Base-by-base conservation (phyloP, 2,329 filamentous ascomycete genomes). In the Ophiostoma tasmaniense region DNA sequence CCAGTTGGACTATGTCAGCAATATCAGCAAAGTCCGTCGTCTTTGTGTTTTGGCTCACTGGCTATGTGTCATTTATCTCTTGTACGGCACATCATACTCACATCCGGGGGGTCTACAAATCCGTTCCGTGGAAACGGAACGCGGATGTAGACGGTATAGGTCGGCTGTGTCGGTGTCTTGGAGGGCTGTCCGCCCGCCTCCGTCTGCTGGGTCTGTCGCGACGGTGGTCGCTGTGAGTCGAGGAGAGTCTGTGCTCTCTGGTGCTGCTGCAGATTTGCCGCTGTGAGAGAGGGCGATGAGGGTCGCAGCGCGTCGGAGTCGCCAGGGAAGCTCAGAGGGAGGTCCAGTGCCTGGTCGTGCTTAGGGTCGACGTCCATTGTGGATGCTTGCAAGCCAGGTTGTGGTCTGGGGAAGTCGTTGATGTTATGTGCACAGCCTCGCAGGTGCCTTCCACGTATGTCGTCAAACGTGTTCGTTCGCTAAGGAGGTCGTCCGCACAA, bases 41-140 rank as follows among this genome's bases (percentile, higher is more conserved):
- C 4, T 20, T 35, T 30, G 17, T 14, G 1, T 14, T n/a, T 55
- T 13, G 5, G 17, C n/a, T 13, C 2, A 3, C 7, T 30, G 28
- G 7, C 5, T 11, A 20, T n/a, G 10, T 7, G n/a, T n/a, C 59
- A 55, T 3, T 7, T 14, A 13, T 55, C 50, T n/a, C 25, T 25
- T 3, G 2, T 25, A n/a, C 3, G 2, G 8, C 1, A 14, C 10
- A 14, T 2, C 8, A 33, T 2, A 70, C 85, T 77, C 84, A 93
- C 93, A 73, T 90, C 89, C 64, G 92, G 90, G 69, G 95, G 95
- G 79, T 99, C 94, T 71, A 93, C 86, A 80, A 99, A 99, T 75
- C 91, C 88, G 55, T 90, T 90, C 69, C 95, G 87, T 45, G 90
- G 87, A 75, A 97, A 96, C 30, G 95, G 95, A n/a, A 98, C 85